These are phyloP conservation scores for Aleurites moluccanus DNA, from an alignment of 441 rosid genomes.

Conservation along the genomic window DNA sequence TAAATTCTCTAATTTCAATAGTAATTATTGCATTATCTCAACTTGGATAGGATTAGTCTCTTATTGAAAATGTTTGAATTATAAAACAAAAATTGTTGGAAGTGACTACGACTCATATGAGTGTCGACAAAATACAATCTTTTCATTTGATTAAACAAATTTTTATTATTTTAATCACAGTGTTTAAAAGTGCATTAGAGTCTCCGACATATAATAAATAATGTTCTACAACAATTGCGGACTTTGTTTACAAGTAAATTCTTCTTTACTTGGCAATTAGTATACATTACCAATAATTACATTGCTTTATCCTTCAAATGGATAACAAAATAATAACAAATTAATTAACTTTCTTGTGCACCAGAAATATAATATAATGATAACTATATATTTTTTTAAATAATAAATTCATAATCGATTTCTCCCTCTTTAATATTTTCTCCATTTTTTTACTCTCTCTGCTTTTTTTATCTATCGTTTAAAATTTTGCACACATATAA, in stretches of 20 bases:
- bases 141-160: slow-evolving; percentile 2
- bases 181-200: slow-evolving; percentile 19
- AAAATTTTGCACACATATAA: too few relatives aligned
- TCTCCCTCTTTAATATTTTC: too few relatives aligned
- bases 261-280: slow-evolving; percentile 4
- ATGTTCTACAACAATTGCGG: slow-evolving; percentile 28
- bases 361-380: too few relatives aligned
- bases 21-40: neutral
- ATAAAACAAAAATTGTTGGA: neutral
- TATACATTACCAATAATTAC: too few relatives aligned
- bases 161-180: slow-evolving; percentile 12
- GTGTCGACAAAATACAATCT: slow-evolving; percentile 20
- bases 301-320: neutral
- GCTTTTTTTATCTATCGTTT: too few relatives aligned
- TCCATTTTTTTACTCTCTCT: too few relatives aligned
- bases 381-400: too few relatives aligned
- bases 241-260: slow-evolving; percentile 24
- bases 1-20: neutral
- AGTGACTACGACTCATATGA: slow-evolving; percentile 7
- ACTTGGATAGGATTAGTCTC: too few relatives aligned
- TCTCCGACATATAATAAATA: slow-evolving; percentile 39
- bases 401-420: too few relatives aligned
- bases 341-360: neutral
- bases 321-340: slow-evolving; percentile 3
- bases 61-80: too few relatives aligned